These are phyloP conservation scores for Hypoxylon lienhwacheense DNA, from an alignment of 495 filamentous ascomycete species.

Conservation along the genomic window DNA sequence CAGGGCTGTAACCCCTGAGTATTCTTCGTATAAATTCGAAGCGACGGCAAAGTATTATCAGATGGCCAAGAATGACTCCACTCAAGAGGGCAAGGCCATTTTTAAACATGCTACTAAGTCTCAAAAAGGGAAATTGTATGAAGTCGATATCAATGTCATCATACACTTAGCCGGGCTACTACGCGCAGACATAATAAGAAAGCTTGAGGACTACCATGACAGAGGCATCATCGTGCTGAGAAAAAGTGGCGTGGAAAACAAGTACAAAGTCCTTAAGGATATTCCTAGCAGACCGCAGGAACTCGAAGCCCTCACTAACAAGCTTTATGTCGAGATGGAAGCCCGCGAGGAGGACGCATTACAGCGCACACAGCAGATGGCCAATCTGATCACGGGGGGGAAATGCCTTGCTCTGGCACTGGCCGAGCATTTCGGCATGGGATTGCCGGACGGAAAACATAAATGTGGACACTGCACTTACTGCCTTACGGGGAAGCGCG, in stretches of 20 bases:
- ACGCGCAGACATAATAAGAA: slow-evolving; percentile 50
- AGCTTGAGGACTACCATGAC: slow-evolving; percentile 54
- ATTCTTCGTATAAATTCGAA: slow-evolving; percentile 54
- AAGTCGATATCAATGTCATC: slow-evolving; percentile 51
- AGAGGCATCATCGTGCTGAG: slow-evolving; percentile 49
- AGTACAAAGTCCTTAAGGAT: slow-evolving; percentile 50
- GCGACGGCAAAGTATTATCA: slow-evolving; percentile 33
- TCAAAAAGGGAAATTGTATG: slow-evolving; percentile 32
- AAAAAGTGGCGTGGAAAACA: slow-evolving; percentile 49
- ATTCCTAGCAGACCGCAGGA: slow-evolving; percentile 47
- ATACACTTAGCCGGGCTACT: slow-evolving; percentile 18
- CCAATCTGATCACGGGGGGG: slow-evolving; percentile 51
- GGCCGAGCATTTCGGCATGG: slow-evolving; percentile 59
- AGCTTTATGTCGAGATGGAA: slow-evolving; percentile 53
- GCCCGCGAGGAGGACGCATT: slow-evolving; percentile 53
- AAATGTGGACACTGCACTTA: slow-evolving; percentile 58
- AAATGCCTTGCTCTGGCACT: slow-evolving; percentile 53
- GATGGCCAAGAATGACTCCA: slow-evolving; percentile 32
- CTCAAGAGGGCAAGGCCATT: slow-evolving; percentile 43
- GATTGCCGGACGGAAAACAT: slow-evolving; percentile 39
- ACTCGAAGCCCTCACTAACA: slow-evolving; percentile 43
- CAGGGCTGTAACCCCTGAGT: slow-evolving; percentile 58
- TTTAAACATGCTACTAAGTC: slow-evolving; percentile 34
- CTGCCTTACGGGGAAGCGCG: slow-evolving; percentile 48
- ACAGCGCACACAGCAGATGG: slow-evolving; percentile 49